Base-by-base conservation (phyloP, 192 early-diverging fungal species). In the Umbelopsis isabellina region DNA sequence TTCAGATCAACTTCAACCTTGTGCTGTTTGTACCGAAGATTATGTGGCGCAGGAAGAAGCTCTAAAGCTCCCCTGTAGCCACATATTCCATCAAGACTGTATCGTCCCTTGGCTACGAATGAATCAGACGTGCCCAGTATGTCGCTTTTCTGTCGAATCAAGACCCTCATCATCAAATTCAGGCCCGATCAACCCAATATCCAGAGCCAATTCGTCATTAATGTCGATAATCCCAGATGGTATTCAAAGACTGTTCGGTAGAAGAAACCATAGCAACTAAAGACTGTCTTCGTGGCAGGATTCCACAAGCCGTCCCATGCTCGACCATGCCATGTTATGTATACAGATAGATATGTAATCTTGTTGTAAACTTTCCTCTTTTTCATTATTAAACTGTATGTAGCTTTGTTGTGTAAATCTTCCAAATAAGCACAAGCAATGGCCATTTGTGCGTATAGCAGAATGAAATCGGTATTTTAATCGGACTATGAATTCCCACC, bases 21-120 rank as follows among this genome's bases (percentile, higher is more conserved):
- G 55, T 18, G 55, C 30, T 35, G 13, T 61, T n/a, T 61, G 55
- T 30, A 61, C 27, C 4, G 55, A 61, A 35, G 55, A 61, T n/a
- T 61, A 61, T 61, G 13, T 15, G 13, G 0, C 25, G 10, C 16
- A 25, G 4, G 55, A 61, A 18, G 25, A 25, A 35, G 55, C 55
- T 7, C 55, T 61, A 0, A 61, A 61, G 30, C 55, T 61, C 2
- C 55, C 55, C 3, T 61, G 55, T 25, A 15, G 6, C 6, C 55
- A 61, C 30, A 25, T 61, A 18, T 61, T 27, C 12, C 55, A 61
- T 33, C 27, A 35, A 30, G 55, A 33, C 55, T 61, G 55, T 35
- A 61, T 61, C 4, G 25, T 27, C 13, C 55, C 55, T 35, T 61
- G 55, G 55, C 18, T 61, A 35, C 11, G 33, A 15, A 35, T 22